Conservation (phyloP, 257 asterid species). For the Euphrasia confusa region DNA sequence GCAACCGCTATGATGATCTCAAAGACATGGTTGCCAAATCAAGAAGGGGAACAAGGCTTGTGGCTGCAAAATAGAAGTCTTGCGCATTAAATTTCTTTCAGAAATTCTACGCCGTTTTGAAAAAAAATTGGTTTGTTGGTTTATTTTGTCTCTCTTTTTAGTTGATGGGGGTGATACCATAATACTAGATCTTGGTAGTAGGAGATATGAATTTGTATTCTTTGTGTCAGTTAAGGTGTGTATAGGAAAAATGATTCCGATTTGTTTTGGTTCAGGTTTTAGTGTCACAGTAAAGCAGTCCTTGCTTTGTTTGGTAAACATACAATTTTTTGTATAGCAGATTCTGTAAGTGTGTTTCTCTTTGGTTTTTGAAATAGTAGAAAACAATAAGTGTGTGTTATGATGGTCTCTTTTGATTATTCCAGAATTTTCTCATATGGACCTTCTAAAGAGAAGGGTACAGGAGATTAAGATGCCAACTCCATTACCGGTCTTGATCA, state of each 20-base stretch:
- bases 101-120: constrained; percentile 6
- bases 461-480: neutral
- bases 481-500: neutral
- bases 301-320: constrained; percentile 24
- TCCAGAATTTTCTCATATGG: neutral
- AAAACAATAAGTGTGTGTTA: constrained; percentile 16
- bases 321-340: constrained; percentile 21
- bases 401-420: neutral
- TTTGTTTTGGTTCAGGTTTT: constrained; percentile 22
- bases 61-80: constrained; percentile 28
- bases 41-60: constrained; percentile 42
- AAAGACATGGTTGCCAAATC: constrained; percentile 46
- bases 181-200: constrained; percentile 15
- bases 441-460: neutral
- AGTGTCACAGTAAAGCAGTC: constrained; percentile 9
- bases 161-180: neutral
- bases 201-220: constrained; percentile 7
- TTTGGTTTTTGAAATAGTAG: constrained; percentile 8
- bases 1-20: constrained; percentile 55
- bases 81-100: neutral
- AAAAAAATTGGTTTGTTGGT: constrained; percentile 24
- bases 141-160: constrained; percentile 13
- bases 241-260: constrained; percentile 16
- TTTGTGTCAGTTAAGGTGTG: constrained; percentile 22
- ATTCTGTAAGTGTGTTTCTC: constrained; percentile 17